phyloP scores from a whole-genome alignment of 306 rosid genomes.

The Cucurbita argyrosperma region DNA sequence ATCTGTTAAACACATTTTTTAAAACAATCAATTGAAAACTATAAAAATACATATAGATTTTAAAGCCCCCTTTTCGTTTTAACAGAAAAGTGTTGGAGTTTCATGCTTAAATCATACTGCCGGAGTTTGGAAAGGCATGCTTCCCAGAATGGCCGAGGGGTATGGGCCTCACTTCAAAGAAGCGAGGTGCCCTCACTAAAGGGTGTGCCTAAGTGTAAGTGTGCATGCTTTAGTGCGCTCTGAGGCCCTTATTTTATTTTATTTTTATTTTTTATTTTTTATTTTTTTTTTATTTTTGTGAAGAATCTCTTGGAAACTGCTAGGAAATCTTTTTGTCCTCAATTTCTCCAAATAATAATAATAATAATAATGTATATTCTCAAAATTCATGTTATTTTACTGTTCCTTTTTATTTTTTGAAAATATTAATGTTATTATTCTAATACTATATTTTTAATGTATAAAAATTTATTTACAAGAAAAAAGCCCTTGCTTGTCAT shows the following conservation, averaged over 20 bases:
- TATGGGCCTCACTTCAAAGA: background rate
- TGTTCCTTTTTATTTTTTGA: background rate
- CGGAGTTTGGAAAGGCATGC: background rate
- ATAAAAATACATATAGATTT: background rate
- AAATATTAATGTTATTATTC: background rate
- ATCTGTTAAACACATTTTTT: background rate
- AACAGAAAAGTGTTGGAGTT: background rate
- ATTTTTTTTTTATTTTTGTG: background rate
- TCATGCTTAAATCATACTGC: background rate
- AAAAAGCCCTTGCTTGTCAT: background rate
- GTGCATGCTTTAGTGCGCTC: background rate
- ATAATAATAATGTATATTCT: background rate
- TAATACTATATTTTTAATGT: background rate
- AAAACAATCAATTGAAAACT: background rate
- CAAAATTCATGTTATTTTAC: background rate
- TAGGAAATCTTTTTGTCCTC: background rate
- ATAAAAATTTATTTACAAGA: background rate
- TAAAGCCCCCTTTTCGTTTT: background rate
- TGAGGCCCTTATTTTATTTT: background rate
- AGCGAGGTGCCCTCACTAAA: background rate
- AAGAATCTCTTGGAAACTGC: background rate
- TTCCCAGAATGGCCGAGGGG: background rate
- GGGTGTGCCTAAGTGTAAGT: background rate
- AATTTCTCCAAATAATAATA: background rate
- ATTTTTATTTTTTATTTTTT: background rate